Evolutionary conservation across 495 filamentous ascomycete species (phyloP).

Genomic region (Xylaria intraflava): DNA sequence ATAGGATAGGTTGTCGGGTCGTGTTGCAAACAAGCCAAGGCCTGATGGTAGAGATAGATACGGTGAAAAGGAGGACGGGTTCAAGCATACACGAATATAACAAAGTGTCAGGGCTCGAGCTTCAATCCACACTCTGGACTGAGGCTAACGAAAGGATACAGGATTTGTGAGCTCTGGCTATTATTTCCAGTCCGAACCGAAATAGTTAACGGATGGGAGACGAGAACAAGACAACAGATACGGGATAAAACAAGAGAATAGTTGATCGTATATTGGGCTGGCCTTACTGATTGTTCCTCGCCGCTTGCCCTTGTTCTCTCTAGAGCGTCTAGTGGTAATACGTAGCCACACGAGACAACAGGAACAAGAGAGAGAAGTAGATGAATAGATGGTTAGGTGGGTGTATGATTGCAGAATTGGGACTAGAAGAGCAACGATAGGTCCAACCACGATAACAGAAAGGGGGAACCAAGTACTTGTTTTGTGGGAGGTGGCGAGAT

Average conservation of each 20-base stretch:
- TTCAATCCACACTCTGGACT: background rate
- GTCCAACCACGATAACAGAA: constrained; percentile 1
- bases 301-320: constrained; percentile 8
- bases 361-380: background rate
- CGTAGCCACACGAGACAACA: constrained; percentile 5
- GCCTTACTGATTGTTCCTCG: constrained; percentile 7
- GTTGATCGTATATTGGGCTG: constrained; percentile 4
- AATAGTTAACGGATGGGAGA: background rate
- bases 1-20: background rate
- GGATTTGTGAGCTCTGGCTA: background rate
- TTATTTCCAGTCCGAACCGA: background rate
- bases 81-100: constrained; percentile 10
- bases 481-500: constrained; percentile 1
- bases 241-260: constrained; percentile 9
- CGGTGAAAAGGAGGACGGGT: constrained; percentile 2
- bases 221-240: constrained; percentile 10
- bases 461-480: constrained; percentile 10
- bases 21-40: constrained; percentile 6
- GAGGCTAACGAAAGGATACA: background rate
- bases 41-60: background rate
- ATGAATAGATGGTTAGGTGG: background rate
- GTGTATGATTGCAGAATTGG: background rate
- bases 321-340: background rate
- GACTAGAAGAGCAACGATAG: background rate
- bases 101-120: constrained; percentile 1